Evolutionary conservation across 345 rosid species (phyloP), one percentile per base, ranked within the genome.

Genomic region (Eucalyptus guilfoylei): DNA sequence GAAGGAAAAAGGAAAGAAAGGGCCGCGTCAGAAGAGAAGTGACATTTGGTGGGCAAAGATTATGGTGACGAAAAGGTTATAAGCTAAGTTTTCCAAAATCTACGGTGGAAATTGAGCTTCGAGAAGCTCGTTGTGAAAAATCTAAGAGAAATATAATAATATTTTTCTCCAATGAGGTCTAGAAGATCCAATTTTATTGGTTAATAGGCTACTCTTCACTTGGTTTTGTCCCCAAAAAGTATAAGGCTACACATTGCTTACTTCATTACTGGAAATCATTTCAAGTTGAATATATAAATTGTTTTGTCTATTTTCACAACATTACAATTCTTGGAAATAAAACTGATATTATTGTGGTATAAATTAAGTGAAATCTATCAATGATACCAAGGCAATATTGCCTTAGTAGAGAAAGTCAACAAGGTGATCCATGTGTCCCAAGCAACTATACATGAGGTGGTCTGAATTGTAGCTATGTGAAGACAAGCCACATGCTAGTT

Each of bases 361-460:
- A 37, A 32, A 21, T 62, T 13, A 7, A 91, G 92, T 91, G 83
- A 80, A 52, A 72, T 91, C 90, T n/a, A 89, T 92, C 44, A 88
- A 26, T 42, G 50, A 47, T 47, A 80, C 90, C 69, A 90, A 88
- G 90, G 42, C 40, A 44, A 14, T 93, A 81, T 44, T 83, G 11
- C 85, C 37, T 8, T 10, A 54, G 11, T 21, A 54, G 1, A 54
- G 60, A 24, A n/a, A 90, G 87, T 14, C 89, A 92, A 90, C 93
- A 93, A 87, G 94, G 93, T 49, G 94, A 93, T 49, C 93, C 93
- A 40, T 92, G 93, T 24, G 30, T 24, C 12, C 62, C 30, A 55
- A 23, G n/a, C 30, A 58, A 24, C 14, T 2, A 58, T 11, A 58
- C 2, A 11, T 58, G 64, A 5, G 64, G 3, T 58, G 64, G 4